Conservation (phyloP, 805 yeast genomes). For the Candida insectorum region DNA sequence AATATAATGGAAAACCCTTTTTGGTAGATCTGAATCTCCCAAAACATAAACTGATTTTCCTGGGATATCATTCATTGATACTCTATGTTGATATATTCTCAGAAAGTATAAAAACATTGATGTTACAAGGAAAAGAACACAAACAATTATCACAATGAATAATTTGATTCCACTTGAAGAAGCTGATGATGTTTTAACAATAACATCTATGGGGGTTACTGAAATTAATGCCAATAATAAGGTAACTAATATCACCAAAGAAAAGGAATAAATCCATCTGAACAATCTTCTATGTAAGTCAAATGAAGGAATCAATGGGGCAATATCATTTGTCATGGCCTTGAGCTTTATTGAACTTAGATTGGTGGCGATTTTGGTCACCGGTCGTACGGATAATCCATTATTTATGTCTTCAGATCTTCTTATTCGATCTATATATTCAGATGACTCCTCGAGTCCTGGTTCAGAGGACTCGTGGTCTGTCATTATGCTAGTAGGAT, state of each 20-base stretch:
- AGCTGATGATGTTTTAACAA: constrained; percentile 52
- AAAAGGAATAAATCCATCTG: constrained; percentile 27
- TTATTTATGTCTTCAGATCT: too few species aligned
- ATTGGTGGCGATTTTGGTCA: too few species aligned
- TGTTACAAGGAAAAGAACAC: constrained; percentile 55
- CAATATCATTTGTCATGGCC: constrained; percentile 4
- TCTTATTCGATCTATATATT: too few species aligned
- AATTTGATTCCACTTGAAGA: constrained; percentile 70
- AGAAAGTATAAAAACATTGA: constrained; percentile 51
- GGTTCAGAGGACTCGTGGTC: too few species aligned
- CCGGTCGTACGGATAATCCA: too few species aligned
- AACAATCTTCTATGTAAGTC: constrained; percentile 19
- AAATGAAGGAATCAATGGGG: constrained; percentile 13
- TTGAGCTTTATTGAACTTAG: too few species aligned
- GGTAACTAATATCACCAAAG: constrained; percentile 19
- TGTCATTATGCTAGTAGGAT: too few species aligned
- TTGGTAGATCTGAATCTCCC: constrained; percentile 49
- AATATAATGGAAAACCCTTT: constrained; percentile 20
- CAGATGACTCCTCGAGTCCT: too few species aligned
- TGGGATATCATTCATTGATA: constrained; percentile 73
- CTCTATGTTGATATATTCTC: constrained; percentile 56
- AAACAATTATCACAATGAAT: constrained; percentile 72
- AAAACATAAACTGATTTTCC: constrained; percentile 62
- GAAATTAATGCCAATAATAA: constrained; percentile 53
- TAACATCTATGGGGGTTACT: constrained; percentile 78